A percentile compares a stretch with the other conserved stretches of the same genome.
These are phyloP conservation scores for Porphyra umbilicalis DNA, from an alignment of 31 red algal genomes.

Conservation along the genomic window DNA sequence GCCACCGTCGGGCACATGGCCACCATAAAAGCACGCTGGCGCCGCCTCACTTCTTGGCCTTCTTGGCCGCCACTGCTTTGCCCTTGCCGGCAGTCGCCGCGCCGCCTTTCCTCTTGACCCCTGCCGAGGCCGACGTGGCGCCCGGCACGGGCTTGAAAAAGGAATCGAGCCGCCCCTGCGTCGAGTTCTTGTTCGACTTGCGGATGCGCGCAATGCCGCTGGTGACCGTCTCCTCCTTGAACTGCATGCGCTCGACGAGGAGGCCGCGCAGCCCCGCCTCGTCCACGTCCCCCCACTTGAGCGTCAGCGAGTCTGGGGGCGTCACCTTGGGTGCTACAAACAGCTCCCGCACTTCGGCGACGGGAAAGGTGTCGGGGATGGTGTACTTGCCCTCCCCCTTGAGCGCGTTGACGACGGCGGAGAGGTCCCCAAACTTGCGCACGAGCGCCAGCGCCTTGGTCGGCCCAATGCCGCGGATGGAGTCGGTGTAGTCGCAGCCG, in stretches of 20 bases:
- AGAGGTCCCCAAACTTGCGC: constrained; percentile 53
- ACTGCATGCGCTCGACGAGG: constrained; percentile 68
- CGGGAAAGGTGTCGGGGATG: constrained; percentile 76
- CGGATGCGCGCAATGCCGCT: constrained; percentile 69
- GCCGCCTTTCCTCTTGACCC: constrained; percentile 19
- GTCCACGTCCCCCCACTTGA: constrained; percentile 80
- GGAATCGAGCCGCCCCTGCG: constrained; percentile 73
- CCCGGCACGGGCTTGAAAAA: constrained; percentile 66
- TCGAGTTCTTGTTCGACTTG: constrained; percentile 30
- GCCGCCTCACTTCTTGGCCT: not conserved
- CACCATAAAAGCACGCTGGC: too few relatives aligned
- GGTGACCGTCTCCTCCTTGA: constrained; percentile 57
- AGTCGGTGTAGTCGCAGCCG: constrained; percentile 88
- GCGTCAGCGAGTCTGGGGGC: constrained; percentile 20
- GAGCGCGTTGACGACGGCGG: constrained; percentile 30
- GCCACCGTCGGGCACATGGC: too few relatives aligned
- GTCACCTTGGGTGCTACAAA: constrained; percentile 71
- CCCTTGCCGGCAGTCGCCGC: constrained; percentile 6
- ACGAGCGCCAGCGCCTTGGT: constrained; percentile 77
- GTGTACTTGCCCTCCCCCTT: constrained; percentile 13
- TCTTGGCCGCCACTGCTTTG: constrained; percentile 12
- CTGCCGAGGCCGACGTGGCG: constrained; percentile 23
- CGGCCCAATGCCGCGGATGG: constrained; percentile 74
- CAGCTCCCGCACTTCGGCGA: constrained; percentile 57
- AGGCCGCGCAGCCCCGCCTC: constrained; percentile 58